Conservation (phyloP, 768 basidiomycete genomes). For the Paxillus ammoniavirescens region DNA sequence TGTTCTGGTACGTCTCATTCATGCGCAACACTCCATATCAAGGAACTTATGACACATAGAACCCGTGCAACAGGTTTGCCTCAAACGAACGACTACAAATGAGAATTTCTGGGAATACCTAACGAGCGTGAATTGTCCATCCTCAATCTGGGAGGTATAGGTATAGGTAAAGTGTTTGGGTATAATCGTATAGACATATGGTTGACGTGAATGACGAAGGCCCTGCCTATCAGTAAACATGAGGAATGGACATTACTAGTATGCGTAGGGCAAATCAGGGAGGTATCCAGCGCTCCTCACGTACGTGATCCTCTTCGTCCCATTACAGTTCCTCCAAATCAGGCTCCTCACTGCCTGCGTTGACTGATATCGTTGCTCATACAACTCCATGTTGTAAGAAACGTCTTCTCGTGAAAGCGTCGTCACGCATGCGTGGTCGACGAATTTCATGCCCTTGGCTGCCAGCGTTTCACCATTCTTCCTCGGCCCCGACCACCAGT, state of each 20-base stretch:
- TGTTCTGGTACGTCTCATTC: too few species aligned
- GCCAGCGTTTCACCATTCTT: constrained; percentile 36
- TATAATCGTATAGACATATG: constrained; percentile 18
- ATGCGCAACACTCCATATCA: too few species aligned
- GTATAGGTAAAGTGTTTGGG: constrained; percentile 16
- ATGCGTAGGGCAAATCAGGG: constrained; percentile 24
- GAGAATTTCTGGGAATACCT: not conserved
- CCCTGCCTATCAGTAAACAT: constrained; percentile 11
- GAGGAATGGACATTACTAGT: not conserved
- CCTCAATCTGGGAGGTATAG: constrained; percentile 3
- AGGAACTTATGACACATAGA: constrained; percentile 1
- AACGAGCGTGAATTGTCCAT: constrained; percentile 20
- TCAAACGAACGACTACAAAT: constrained; percentile 20
- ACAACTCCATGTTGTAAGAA: constrained; percentile 32
- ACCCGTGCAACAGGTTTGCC: not conserved
- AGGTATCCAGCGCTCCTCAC: constrained; percentile 29
- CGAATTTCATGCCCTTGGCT: constrained; percentile 33
- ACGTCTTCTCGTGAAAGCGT: constrained; percentile 32
- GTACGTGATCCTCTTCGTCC: constrained; percentile 29
- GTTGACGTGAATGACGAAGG: constrained; percentile 12
- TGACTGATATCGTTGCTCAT: constrained; percentile 29
- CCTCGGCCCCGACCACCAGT: constrained; percentile 31
- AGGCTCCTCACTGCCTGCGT: constrained; percentile 24
- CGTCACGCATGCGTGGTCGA: constrained; percentile 43
- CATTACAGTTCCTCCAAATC: constrained; percentile 29